Percentiles rank a stretch among this genome's conserved stretches.
Conservation (phyloP, 116 monocot genomes). For the Phalaenopsis hybrid region DNA sequence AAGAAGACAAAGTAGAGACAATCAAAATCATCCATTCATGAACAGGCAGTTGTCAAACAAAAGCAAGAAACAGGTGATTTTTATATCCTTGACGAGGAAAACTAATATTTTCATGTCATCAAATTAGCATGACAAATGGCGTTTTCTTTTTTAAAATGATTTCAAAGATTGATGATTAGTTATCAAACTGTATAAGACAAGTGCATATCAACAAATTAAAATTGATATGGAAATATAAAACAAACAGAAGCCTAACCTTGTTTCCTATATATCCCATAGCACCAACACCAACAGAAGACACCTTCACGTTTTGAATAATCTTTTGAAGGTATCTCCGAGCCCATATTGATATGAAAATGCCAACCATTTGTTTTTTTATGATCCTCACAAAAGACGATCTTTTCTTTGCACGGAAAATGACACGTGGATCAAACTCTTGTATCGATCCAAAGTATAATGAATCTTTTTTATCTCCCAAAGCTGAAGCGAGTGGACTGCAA, state of each 20-base stretch:
- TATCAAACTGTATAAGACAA: neutral
- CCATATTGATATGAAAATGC: slow-evolving; percentile 85
- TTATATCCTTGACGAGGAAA: too few species aligned
- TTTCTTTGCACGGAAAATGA: slow-evolving; percentile 27
- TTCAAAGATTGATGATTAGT: neutral
- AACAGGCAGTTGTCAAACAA: too few species aligned
- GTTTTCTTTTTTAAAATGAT: neutral
- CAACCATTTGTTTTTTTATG: slow-evolving; percentile 98
- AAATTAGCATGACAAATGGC: too few species aligned
- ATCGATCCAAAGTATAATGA: neutral
- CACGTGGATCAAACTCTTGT: slow-evolving; percentile 20
- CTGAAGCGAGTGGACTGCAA: slow-evolving; percentile 35
- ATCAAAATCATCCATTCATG: too few species aligned
- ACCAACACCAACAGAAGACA: slow-evolving; percentile 88
- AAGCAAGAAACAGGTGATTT: too few species aligned
- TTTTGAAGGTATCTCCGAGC: slow-evolving; percentile 61
- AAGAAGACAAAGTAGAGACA: too few species aligned
- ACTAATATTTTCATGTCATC: too few species aligned
- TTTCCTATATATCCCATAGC: slow-evolving; percentile 92
- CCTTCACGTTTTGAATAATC: slow-evolving; percentile 79
- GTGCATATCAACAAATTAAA: neutral
- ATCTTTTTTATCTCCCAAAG: slow-evolving; percentile 14
- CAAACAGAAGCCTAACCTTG: slow-evolving; percentile 45
- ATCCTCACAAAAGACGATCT: slow-evolving; percentile 61
- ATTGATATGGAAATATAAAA: neutral